Percentiles rank a stretch among this genome's conserved stretches.
phyloP scores from a whole-genome alignment of 108 stramenopile species.

The Fragilariopsis cylindrus region DNA sequence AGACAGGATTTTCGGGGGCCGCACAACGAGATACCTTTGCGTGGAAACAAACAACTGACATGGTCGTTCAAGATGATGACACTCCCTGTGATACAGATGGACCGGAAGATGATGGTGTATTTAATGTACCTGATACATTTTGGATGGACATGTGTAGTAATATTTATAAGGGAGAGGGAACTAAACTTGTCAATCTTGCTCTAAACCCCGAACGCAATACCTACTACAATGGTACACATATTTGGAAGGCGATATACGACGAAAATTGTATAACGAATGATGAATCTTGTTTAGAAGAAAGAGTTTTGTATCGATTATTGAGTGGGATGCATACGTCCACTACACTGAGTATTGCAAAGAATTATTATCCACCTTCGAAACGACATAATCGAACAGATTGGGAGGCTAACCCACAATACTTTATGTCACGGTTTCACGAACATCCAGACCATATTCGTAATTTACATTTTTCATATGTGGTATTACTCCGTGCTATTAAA shows the following conservation, averaged over 20 bases:
- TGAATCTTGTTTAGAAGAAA: conserved; percentile 87
- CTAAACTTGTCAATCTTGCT: conserved; percentile 81
- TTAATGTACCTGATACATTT: conserved; percentile 70
- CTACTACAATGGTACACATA: conserved; percentile 91
- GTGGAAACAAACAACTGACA: conserved; percentile 75
- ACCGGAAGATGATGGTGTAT: conserved; percentile 32
- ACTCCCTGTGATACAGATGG: conserved; percentile 41
- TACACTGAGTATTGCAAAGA: conserved; percentile 84
- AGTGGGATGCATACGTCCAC: conserved; percentile 90
- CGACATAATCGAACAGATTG: conserved; percentile 68
- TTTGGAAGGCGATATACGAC: conserved; percentile 91
- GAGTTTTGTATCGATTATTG: conserved; percentile 87
- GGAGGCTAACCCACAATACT: conserved; percentile 84
- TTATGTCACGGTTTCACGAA: conserved; percentile 80
- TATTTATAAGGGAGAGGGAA: conserved; percentile 52
- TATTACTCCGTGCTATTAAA: conserved; percentile 83
- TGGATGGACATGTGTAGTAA: conserved; percentile 90
- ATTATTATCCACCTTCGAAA: conserved; percentile 89
- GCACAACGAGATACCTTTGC: conserved; percentile 64
- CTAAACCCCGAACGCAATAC: conserved; percentile 95
- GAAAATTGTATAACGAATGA: conserved; percentile 84
- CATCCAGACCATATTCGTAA: conserved; percentile 89
- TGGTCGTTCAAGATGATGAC: conserved; percentile 53
- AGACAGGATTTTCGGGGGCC: conserved; percentile 44
- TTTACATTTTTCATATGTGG: conserved; percentile 93